Base-by-base conservation (phyloP, 306 rosid species). In the Cucurbita moschata region DNA sequence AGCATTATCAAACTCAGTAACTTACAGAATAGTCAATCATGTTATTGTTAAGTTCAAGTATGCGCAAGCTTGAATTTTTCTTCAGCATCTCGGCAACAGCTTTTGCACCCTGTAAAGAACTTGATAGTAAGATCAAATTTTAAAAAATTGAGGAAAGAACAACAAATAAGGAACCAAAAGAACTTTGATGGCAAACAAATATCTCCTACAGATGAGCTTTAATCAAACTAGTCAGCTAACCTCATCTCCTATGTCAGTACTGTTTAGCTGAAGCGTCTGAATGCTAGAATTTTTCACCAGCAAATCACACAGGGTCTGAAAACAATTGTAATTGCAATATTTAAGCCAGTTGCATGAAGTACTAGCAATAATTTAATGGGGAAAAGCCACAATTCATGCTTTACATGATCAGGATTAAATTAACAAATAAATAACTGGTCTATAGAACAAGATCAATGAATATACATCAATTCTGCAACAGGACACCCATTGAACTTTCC, bases 11-110 rank as follows among this genome's bases (percentile, higher is more conserved):
- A 62, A 57, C 56, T 75, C 76, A 76, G 81, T 43, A 66, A 54
- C 97, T 63, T 90, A 94, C 98, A 84, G 98, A 84, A 87, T 90
- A 94, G 79, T 90, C 98, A 49, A 94, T 90, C 90, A 85, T 82
- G 83, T 94, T 94, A 86, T 89, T 91, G 79, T 94, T 94, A 44
- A 90, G 96, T 77, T 94, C 98, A 73, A 94, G 85, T 78, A 75
- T 84, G 73, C 87, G 85, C 84, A 94, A 84, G 83, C 77, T 89
- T 30, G 97, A 79, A 83, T 94, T 91, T 81, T 79, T 83, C 92
- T 86, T 90, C 92, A 94, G 82, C 92, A 91, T 77, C 81, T 94
- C 95, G 8, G 95, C 92, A 79, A 94, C 75, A 78, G 97, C 92
- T 79, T 81, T 91, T 73, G 98, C 97, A 61, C 98, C 97, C 98